A percentile compares a stretch with the other conserved stretches of the same genome.
Evolutionary conservation across 208 protist species (phyloP).

Genomic region (Leptomonas pyrrhocoris): DNA sequence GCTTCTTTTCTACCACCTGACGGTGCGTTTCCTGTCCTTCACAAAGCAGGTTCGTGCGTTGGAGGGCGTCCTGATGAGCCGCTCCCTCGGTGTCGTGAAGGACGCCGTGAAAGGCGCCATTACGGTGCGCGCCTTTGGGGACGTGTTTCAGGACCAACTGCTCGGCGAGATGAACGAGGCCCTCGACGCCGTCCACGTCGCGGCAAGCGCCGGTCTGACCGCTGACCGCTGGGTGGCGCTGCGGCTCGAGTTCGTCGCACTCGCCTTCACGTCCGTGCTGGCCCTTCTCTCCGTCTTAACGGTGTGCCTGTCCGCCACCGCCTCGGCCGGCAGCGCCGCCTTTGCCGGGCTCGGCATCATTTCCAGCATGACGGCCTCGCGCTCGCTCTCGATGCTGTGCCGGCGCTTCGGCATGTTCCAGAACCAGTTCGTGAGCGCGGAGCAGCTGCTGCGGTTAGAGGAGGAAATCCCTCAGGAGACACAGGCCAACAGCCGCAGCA

Average conservation of each 20-base stretch:
- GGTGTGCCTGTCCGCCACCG: slow-evolving; percentile 39
- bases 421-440: slow-evolving; percentile 78
- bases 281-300: slow-evolving; percentile 64
- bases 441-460: slow-evolving; percentile 61
- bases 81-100: slow-evolving; percentile 58
- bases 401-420: slow-evolving; percentile 74
- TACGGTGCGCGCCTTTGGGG: slow-evolving; percentile 68
- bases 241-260: slow-evolving; percentile 69
- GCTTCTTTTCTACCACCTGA: slow-evolving; percentile 77
- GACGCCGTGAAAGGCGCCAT: slow-evolving; percentile 66
- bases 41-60: slow-evolving; percentile 73
- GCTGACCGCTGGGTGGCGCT: slow-evolving; percentile 77
- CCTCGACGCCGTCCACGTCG: slow-evolving; percentile 64
- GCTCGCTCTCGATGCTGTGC: slow-evolving; percentile 64
- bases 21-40: slow-evolving; percentile 63
- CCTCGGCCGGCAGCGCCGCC: slow-evolving; percentile 35
- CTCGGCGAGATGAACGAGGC: slow-evolving; percentile 58
- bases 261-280: slow-evolving; percentile 63
- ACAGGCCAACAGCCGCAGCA: background rate
- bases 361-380: slow-evolving; percentile 59
- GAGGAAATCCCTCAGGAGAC: slow-evolving; percentile 41
- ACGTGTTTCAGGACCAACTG: slow-evolving; percentile 39
- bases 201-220: slow-evolving; percentile 51
- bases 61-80: slow-evolving; percentile 55
- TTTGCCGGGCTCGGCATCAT: slow-evolving; percentile 76